Percentiles rank a stretch among this genome's conserved stretches.
Evolutionary conservation across 2,329 filamentous ascomycete species (phyloP).

Genomic region (Dothideomycetes sp.): DNA sequence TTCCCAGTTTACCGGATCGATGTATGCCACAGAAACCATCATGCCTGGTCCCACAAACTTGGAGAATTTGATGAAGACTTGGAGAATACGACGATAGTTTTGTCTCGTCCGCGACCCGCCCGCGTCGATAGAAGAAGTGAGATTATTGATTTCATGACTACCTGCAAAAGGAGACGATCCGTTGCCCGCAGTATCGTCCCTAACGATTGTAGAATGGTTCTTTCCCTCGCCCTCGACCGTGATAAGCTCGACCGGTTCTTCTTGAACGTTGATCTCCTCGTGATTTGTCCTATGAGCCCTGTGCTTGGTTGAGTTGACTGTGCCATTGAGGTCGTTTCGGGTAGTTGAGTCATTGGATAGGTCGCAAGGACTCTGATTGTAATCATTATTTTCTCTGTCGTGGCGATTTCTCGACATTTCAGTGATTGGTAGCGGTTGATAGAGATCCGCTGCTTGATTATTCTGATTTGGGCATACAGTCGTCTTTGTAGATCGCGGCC

Average conservation of each 20-base stretch:
- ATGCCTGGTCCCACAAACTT: conserved; percentile 58
- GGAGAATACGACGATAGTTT: conserved; percentile 3
- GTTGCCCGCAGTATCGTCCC: background rate
- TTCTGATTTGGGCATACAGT: too few relatives aligned
- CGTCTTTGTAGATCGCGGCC: too few relatives aligned
- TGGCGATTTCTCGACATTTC: too few relatives aligned
- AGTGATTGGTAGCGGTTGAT: too few relatives aligned
- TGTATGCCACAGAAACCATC: conserved; percentile 43
- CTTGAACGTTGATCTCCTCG: conserved; percentile 17
- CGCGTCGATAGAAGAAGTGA: background rate
- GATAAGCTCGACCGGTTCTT: conserved; percentile 10
- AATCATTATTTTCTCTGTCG: too few relatives aligned
- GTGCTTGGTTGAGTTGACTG: conserved; percentile 46
- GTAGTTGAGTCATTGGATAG: conserved; percentile 52
- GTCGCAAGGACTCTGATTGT: conserved; percentile 51
- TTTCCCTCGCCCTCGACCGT: conserved; percentile 4
- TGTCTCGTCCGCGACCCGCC: background rate
- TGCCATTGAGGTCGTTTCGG: conserved; percentile 49
- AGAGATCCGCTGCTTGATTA: too few relatives aligned
- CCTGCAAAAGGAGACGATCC: conserved; percentile 4
- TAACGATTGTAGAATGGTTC: background rate
- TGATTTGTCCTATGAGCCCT: conserved; percentile 30
- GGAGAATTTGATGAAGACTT: conserved; percentile 34
- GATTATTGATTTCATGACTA: background rate
- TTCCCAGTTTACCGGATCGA: too few relatives aligned